These are phyloP conservation scores for Fomitopsis pulvina DNA, from an alignment of 768 basidiomycete species.

Conservation along the genomic window DNA sequence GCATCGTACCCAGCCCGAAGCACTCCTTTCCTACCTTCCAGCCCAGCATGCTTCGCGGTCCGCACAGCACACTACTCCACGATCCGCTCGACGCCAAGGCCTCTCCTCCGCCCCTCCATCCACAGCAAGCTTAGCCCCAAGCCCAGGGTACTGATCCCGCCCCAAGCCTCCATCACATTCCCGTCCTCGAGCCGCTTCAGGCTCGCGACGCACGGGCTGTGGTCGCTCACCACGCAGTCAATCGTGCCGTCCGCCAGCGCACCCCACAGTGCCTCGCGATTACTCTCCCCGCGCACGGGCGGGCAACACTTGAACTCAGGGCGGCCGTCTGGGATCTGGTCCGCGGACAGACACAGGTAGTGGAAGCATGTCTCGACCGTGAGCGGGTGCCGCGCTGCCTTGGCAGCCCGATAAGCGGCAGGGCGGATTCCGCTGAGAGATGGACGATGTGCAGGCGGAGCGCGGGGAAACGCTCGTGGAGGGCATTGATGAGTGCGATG, in stretches of 20 bases:
- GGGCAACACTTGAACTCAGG: slow-evolving; percentile 97
- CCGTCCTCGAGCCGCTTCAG: slow-evolving; percentile 76
- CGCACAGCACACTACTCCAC: slow-evolving; percentile 69
- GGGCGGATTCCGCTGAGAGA: slow-evolving; percentile 78
- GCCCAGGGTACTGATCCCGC: slow-evolving; percentile 88
- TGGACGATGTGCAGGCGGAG: slow-evolving; percentile 93
- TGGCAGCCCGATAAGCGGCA: slow-evolving; percentile 72
- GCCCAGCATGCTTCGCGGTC: slow-evolving; percentile 76
- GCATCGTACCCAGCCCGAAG: slow-evolving; percentile 73
- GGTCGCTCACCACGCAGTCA: slow-evolving; percentile 93
- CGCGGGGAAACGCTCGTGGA: slow-evolving; percentile 55
- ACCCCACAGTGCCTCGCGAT: slow-evolving; percentile 74
- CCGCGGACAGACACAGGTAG: slow-evolving; percentile 76
- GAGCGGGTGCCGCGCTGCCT: slow-evolving; percentile 54
- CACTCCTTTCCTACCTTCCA: slow-evolving; percentile 64
- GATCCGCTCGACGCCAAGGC: slow-evolving; percentile 52
- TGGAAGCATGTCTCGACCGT: slow-evolving; percentile 98
- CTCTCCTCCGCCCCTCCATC: slow-evolving; percentile 69
- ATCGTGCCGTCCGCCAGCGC: slow-evolving; percentile 79
- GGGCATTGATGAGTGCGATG: slow-evolving; percentile 64
- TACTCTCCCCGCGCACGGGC: slow-evolving; percentile 71
- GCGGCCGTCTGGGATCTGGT: slow-evolving; percentile 63
- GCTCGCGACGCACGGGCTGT: slow-evolving; percentile 82
- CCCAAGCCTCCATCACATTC: slow-evolving; percentile 89
- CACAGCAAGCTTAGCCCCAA: slow-evolving; percentile 84